These are phyloP conservation scores for Pestalotiopsis sp. DNA, from an alignment of 2,329 filamentous ascomycete species.

Conservation along the genomic window DNA sequence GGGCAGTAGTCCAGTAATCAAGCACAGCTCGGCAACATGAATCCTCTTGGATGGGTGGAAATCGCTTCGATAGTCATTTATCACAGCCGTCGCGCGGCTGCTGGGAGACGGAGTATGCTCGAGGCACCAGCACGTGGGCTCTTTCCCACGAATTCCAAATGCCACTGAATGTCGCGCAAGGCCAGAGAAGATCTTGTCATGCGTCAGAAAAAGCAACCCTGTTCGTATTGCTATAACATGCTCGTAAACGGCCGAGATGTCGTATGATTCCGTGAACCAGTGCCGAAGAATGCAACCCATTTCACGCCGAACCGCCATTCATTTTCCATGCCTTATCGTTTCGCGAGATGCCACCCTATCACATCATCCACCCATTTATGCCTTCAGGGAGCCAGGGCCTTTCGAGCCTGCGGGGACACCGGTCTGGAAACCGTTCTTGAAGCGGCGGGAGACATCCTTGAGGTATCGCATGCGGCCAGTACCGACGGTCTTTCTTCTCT, in stretches of 20 bases:
- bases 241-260: slow-evolving; percentile 26
- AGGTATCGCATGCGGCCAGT: slow-evolving; percentile 95
- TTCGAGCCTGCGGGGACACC: slow-evolving; percentile 74
- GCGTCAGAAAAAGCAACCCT: slow-evolving; percentile 28
- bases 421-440: slow-evolving; percentile 97
- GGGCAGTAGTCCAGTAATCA: slow-evolving; percentile 51
- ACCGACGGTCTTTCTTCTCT: slow-evolving; percentile 99
- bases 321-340: slow-evolving; percentile 33
- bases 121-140: neutral
- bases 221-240: slow-evolving; percentile 29
- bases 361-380: slow-evolving; percentile 27
- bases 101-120: neutral
- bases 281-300: slow-evolving; percentile 25
- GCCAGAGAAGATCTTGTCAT: slow-evolving; percentile 6
- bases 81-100: neutral
- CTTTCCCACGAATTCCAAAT: neutral
- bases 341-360: slow-evolving; percentile 31
- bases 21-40: neutral
- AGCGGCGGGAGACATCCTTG: slow-evolving; percentile 87
- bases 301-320: slow-evolving; percentile 19
- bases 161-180: neutral
- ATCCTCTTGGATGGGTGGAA: neutral
- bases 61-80: neutral
- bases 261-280: slow-evolving; percentile 31
- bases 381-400: slow-evolving; percentile 63